Evolutionary conservation across 179 eudicot genomes (phyloP).

Genomic region (Vitellaria paradoxa): DNA sequence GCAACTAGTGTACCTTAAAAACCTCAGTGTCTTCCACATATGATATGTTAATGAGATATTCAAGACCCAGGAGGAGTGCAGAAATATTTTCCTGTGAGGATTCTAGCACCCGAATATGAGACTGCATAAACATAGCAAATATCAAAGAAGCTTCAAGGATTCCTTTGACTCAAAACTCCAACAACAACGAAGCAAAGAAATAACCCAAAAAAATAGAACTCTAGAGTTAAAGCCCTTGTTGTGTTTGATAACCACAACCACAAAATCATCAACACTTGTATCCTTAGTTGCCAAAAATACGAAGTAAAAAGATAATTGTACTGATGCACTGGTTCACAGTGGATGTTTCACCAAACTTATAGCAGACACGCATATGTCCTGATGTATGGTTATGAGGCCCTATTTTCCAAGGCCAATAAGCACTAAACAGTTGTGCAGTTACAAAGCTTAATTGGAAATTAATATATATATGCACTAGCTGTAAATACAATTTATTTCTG

Average conservation of each 20-base stretch:
- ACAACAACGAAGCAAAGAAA: background rate
- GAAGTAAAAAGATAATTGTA: too few species aligned
- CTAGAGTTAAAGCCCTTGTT: background rate
- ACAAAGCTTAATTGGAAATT: background rate
- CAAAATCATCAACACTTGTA: background rate
- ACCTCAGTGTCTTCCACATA: slow-evolving; percentile 99
- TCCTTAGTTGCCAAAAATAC: background rate
- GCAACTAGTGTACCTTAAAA: slow-evolving; percentile 61
- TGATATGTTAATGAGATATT: slow-evolving; percentile 86
- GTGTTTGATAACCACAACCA: background rate
- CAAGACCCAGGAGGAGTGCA: slow-evolving; percentile 78
- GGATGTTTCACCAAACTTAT: too few species aligned
- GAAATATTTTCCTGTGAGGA: slow-evolving; percentile 73
- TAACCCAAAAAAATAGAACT: background rate
- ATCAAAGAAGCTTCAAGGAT: slow-evolving; percentile 6
- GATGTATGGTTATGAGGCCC: too few species aligned
- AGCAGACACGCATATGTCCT: too few species aligned
- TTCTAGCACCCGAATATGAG: slow-evolving; percentile 85
- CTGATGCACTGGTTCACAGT: background rate
- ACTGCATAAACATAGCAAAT: slow-evolving; percentile 45
- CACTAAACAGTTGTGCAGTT: too few species aligned
- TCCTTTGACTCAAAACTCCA: background rate
- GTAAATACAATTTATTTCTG: background rate
- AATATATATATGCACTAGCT: background rate
- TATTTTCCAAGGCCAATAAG: background rate